Conservation (phyloP, 805 yeast species). For the Wickerhamomyces tratensis region DNA sequence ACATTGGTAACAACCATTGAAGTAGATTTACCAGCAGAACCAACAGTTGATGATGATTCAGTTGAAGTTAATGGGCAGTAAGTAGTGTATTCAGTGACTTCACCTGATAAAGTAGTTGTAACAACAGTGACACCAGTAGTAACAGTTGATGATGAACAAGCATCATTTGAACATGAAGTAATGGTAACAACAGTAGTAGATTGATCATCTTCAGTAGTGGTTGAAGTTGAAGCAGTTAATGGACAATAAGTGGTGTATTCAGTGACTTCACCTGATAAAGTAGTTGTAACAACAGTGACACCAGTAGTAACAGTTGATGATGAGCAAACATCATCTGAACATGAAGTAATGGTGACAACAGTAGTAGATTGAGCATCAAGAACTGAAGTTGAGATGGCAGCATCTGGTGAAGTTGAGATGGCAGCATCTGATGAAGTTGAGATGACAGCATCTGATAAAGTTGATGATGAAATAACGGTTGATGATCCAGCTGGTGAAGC, state of each 20-base stretch:
- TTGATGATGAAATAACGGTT: neutral
- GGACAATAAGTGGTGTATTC: slow-evolving; percentile 26
- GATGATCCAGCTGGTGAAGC: neutral
- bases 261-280: slow-evolving; percentile 13
- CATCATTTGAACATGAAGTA: too few species aligned
- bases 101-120: too few species aligned
- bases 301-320: slow-evolving; percentile 22
- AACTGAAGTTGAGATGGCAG: neutral
- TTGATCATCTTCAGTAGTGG: neutral
- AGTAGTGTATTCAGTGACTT: too few species aligned
- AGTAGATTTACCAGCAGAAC: neutral
- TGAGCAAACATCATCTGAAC: slow-evolving; percentile 24
- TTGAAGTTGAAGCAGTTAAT: slow-evolving; percentile 4
- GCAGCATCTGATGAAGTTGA: neutral
- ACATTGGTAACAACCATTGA: too few species aligned
- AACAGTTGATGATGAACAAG: too few species aligned
- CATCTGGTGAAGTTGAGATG: neutral
- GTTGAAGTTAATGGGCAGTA: too few species aligned
- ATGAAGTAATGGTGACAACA: slow-evolving; percentile 26
- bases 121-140: too few species aligned
- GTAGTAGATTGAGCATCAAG: slow-evolving; percentile 15
- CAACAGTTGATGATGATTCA: neutral
- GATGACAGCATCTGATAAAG: neutral
- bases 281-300: slow-evolving; percentile 12
- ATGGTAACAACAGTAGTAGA: neutral